Percentiles rank a stretch among this genome's conserved stretches.
These are phyloP conservation scores for Aspergillus japonicus DNA, from an alignment of 2,329 filamentous ascomycete species.

Conservation along the genomic window DNA sequence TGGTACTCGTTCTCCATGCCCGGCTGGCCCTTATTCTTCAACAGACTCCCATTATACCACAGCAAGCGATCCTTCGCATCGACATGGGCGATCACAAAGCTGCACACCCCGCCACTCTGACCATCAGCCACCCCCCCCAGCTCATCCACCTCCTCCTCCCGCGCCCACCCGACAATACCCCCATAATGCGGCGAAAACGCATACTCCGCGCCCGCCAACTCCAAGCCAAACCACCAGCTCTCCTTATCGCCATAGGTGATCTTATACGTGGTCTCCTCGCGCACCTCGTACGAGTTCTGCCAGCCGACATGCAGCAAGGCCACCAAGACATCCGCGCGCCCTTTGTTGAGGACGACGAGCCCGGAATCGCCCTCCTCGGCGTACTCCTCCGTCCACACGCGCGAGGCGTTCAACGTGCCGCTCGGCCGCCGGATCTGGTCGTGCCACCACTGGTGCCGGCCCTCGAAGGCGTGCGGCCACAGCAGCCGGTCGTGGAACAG, in stretches of 20 bases:
- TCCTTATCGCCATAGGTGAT: slow-evolving; percentile 11
- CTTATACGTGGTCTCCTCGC: slow-evolving; percentile 7
- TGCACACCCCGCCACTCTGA: slow-evolving; percentile 2
- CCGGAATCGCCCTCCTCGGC: slow-evolving; percentile 14
- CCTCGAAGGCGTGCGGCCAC: slow-evolving; percentile 3
- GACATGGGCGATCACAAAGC: slow-evolving; percentile 13
- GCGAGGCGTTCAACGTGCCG: not conserved
- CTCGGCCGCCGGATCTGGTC: slow-evolving; percentile 9
- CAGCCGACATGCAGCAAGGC: slow-evolving; percentile 10
- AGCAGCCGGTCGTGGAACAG: slow-evolving; percentile 9
- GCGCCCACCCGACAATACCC: slow-evolving; percentile 7
- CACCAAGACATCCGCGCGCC: not conserved
- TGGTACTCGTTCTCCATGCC: slow-evolving; percentile 5
- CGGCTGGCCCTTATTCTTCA: slow-evolving; percentile 8
- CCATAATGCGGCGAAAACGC: slow-evolving; percentile 12
- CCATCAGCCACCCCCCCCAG: not conserved
- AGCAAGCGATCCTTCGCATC: slow-evolving; percentile 7
- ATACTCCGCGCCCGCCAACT: slow-evolving; percentile 6
- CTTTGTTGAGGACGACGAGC: slow-evolving; percentile 6
- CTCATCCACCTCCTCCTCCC: not conserved
- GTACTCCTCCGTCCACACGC: slow-evolving; percentile 10
- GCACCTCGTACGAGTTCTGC: slow-evolving; percentile 11
- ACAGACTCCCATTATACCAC: slow-evolving; percentile 14
- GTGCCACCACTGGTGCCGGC: slow-evolving; percentile 1
- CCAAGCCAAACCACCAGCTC: slow-evolving; percentile 14